Evolutionary conservation across 768 basidiomycete genomes (phyloP), one percentile per base, ranked within the genome.

Genomic region (Lenzites betulinus): DNA sequence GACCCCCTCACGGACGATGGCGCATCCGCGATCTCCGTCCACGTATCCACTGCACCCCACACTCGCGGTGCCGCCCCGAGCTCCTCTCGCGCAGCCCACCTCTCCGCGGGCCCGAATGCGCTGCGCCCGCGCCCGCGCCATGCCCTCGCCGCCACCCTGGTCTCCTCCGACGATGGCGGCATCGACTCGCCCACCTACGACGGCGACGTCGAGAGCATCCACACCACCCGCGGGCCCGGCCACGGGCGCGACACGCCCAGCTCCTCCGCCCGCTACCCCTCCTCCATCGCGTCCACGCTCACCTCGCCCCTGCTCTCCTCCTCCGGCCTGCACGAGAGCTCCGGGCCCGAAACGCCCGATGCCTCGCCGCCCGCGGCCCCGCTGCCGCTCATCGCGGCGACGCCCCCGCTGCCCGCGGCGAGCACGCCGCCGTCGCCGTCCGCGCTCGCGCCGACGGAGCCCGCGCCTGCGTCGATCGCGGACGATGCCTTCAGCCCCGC

Each of bases 121-220:
- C 58, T 57, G 20, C 48, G 50, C 23, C 38, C 59, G 12, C 63
- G 55, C 25, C 61, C 53, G 38, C 65, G 69, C 35, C 66, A 69
- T 28, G 41, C 62, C 18, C 59, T 63, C 60, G 65, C 71, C 46
- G 58, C 66, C 41, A 42, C 63, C 47, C 49, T 67, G 60, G 72
- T 88, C 59, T 86, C 84, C 20, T 89, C 90, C 65, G 87, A 86
- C 42, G 87, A 92, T 66, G 88, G 86, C 43, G 87, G 90, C 54
- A 81, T 89, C 9, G 92, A 93, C 70, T 92, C 89, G 0, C 92
- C 92, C 8, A 93, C 92, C 0, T 93, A 95, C 73, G 93, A 95
- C 69, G 93, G 93, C 57, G 93, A 95, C 74, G 80, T 95, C 57
- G 93, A 94, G 71, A 89, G 86, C 46, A 87, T 85, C 66, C 86